A percentile compares a stretch with the other conserved stretches of the same genome.
These are phyloP conservation scores for Cucumis melo DNA, from an alignment of 306 rosid genomes.

Conservation along the genomic window DNA sequence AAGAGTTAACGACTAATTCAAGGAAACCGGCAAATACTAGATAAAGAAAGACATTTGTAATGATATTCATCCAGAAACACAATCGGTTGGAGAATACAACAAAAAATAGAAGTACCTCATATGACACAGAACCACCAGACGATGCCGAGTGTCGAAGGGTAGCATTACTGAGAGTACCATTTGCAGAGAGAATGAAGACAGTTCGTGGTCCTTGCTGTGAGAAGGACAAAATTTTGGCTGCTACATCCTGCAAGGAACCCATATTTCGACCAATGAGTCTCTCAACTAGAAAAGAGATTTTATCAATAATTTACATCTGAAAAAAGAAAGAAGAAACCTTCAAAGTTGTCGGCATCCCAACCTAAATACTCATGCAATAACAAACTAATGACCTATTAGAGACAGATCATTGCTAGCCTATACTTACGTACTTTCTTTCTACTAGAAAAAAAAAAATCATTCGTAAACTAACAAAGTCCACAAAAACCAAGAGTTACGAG, in stretches of 20 bases:
- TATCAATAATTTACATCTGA: not conserved
- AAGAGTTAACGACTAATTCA: not conserved
- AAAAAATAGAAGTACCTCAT: slow-evolving; percentile 37
- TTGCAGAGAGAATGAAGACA: slow-evolving; percentile 57
- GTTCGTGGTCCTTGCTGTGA: slow-evolving; percentile 54
- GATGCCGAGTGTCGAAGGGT: slow-evolving; percentile 36
- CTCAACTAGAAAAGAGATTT: not conserved
- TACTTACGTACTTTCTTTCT: not conserved
- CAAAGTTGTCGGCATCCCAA: not conserved
- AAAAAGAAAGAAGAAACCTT: not conserved
- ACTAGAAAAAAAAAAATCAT: not conserved
- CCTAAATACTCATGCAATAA: not conserved
- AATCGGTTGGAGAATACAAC: not conserved
- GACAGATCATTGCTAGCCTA: not conserved
- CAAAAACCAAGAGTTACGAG: not conserved
- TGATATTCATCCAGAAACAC: not conserved
- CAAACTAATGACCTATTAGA: not conserved
- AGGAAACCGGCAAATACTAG: not conserved
- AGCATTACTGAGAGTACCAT: slow-evolving; percentile 51
- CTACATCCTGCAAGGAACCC: slow-evolving; percentile 43
- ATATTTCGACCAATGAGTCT: not conserved
- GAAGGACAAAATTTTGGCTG: slow-evolving; percentile 36
- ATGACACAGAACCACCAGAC: slow-evolving; percentile 33
- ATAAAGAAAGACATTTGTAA: not conserved
- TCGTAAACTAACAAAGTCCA: not conserved